Base-by-base conservation (phyloP, 2,329 filamentous ascomycete genomes). In the Exophiala xenobiotica region DNA sequence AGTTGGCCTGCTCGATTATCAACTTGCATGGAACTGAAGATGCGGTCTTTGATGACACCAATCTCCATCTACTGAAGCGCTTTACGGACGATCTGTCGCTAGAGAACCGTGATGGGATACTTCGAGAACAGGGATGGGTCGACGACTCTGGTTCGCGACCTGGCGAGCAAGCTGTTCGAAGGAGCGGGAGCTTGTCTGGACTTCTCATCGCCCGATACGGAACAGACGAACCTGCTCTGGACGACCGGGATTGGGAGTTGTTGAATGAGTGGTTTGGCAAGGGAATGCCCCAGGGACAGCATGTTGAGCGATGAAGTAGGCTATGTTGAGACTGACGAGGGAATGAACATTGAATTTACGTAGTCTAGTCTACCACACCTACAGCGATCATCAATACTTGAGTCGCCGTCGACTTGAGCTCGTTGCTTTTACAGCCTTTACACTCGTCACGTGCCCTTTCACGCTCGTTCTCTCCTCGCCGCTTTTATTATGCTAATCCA, bases 1-100 rank as follows among this genome's bases (percentile, higher is more conserved):
- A 52, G 26, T 40, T 57, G n/a, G 54, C 54, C 4, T 54, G 46
- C 24, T 57, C 54, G 2, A 46, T 55, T 45, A 57, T 57, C 39
- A 57, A 57, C 33, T 46, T 57, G 8, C 52, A 57, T 37, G 45
- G 48, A 14, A 55, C 55, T 9, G 51, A 49, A 26, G 55, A 57
- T 39, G 39, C 37, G 8, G 54, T 57, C 31, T 51, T 57, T 22
- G 54, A 57, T 38, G 35, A 54, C 6, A 9, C 12, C 14, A 24
- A 19, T 16, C 40, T 57, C 18, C 27, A 52, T n/a, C 26, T 54
- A 9, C 51, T 57, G 43, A 51, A 57, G 48, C 33, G 40, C 8
- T 57, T 57, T 40, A 50, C 50, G 2, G 22, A 50, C 14, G 37
- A 50, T n/a, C 20, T 46, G n/a, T 54, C 47, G 5, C 19, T 29